These are phyloP conservation scores for Ligustrum vulgare DNA, from an alignment of 257 asterid genomes.

Conservation along the genomic window DNA sequence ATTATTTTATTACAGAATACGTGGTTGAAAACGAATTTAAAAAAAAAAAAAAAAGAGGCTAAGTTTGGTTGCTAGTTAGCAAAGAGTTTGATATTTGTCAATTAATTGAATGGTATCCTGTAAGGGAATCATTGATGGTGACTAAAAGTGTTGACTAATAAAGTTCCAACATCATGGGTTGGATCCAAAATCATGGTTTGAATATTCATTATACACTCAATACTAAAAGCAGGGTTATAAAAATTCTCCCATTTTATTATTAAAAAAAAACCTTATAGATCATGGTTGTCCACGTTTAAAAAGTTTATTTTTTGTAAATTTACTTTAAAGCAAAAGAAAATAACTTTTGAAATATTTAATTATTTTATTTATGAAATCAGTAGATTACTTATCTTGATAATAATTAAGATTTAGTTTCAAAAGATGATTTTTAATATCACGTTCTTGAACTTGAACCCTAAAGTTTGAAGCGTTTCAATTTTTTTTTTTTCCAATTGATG, in stretches of 20 bases:
- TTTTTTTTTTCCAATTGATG: too few relatives aligned
- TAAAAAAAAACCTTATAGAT: neutral
- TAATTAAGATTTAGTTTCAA: too few relatives aligned
- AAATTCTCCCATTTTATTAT: neutral
- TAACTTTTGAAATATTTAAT: too few relatives aligned
- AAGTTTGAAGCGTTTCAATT: too few relatives aligned
- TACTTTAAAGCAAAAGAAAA: too few relatives aligned
- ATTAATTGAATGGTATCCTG: neutral
- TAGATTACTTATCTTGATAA: too few relatives aligned
- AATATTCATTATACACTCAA: neutral
- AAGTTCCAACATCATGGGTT: conserved; percentile 36
- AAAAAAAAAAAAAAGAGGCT: too few relatives aligned
- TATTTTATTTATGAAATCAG: too few relatives aligned
- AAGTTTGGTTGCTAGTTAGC: neutral
- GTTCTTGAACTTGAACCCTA: too few relatives aligned
- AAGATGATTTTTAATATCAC: too few relatives aligned
- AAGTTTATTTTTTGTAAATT: neutral
- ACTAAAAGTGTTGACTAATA: conserved; percentile 14
- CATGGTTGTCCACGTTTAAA: neutral
- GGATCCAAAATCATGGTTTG: conserved; percentile 8
- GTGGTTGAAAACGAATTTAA: too few relatives aligned
- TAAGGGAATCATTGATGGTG: neutral
- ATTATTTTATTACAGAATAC: too few relatives aligned
- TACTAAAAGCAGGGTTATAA: neutral
- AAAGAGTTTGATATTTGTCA: neutral